Evolutionary conservation across 2,329 filamentous ascomycete genomes (phyloP), one percentile per base, ranked within the genome.

Genomic region (Penicillium sp.): DNA sequence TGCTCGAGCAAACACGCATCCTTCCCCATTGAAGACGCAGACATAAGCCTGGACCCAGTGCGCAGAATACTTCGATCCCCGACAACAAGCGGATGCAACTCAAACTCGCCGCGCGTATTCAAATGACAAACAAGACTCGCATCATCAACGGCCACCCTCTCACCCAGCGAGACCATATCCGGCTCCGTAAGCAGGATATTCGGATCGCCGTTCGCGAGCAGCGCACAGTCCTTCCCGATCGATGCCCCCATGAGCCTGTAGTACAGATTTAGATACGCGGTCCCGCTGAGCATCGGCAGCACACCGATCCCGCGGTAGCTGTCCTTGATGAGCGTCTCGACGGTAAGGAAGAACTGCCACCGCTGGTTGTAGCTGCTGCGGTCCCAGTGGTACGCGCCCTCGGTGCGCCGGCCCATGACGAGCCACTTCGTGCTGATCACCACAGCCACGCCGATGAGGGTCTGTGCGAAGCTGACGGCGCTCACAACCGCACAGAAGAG

Each of bases 301-400:
- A 87, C 75, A 17, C 85, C 85, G 29, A 81, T 69, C 1, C 82
- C 80, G 3, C 80, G 79, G 65, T 82, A 85, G 70, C 83, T 85
- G 46, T 80, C 74, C 8, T 81, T 76, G 1, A 84, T 79, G 3
- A 87, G 71, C 19, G 78, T 78, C 73, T 86, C 84, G 44, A 85
- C 78, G 31, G 78, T 78, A 3, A 86, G 75, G 68, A 83, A 84
- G 8, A 86, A 68, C 67, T 87, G 84, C 84, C 85, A 87, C 38
- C 83, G 81, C 67, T 87, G 85, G 71, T 84, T 86, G 73, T 86
- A 87, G 17, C 79, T 76, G 21, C 76, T 82, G 70, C 82, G 82
- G 68, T 87, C 85, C 85, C 85, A 87, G 71, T 86, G 83, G 66
- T 85, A 85, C 63, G 82, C 83, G 15, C 85, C 85, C 3, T 81